Evolutionary conservation across 805 yeast species (phyloP), one percentile per base, ranked within the genome.

Genomic region (Grigorovia yakushimaensis): DNA sequence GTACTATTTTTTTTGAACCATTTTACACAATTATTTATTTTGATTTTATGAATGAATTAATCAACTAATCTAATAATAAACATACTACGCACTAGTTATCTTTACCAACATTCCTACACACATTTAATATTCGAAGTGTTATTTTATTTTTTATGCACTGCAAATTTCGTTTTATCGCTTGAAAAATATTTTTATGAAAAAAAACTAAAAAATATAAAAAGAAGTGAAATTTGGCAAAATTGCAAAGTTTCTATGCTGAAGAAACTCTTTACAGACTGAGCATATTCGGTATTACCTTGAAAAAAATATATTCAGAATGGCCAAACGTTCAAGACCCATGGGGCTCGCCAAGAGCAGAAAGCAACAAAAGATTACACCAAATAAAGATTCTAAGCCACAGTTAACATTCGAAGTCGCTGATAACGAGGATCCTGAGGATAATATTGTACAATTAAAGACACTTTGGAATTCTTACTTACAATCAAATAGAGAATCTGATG

Each of bases 401-500:
- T 66, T 80, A 27, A 73, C 79, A 4, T 81, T 89, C 36, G 91
- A 84, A 58, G 63, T 89, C 20, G 79, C 73, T 13, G 86, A 79
- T 36, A 82, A 76, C 38, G 82, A 74, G 1, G 88, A 84, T 57
- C 79, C 84, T 5, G 82, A 84, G 50, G 88, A 88, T 60, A 93
- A 86, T 55, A 58, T 86, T n/a, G 79, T 79, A 6, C 95, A 88
- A 62, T 66, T 89, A 49, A 69, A 66, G 49, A 94, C 84, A 1
- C 67, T 89, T 39, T 87, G 89, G 84, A 66, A 70, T 15, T 79
- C 86, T 3, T 86, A 78, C 65, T 56, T 67, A 39, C 61, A 69
- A 4, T 71, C 83, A 2, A 78, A 75, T 4, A 76, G 76, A 48
- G 83, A 81, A 20, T 77, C 76, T 52, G 85, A 82, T 58, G 66